Percentiles rank a stretch among this genome's conserved stretches.
These are phyloP conservation scores for Cardamine chenopodiifolia DNA, from an alignment of 345 rosid genomes.

Conservation along the genomic window DNA sequence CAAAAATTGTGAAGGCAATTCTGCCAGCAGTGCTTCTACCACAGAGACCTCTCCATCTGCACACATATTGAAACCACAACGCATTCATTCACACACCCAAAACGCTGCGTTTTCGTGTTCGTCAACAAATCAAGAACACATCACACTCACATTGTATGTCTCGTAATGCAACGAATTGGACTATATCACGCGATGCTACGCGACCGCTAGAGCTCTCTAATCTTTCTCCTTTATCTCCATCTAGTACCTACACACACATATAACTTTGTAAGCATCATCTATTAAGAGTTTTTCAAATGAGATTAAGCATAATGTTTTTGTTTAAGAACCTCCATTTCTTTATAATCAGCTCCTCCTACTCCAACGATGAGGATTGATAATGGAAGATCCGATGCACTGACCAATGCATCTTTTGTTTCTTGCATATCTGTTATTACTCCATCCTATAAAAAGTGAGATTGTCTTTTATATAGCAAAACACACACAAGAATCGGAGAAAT, in stretches of 20 bases:
- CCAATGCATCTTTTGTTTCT: constrained; percentile 90
- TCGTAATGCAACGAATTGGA: constrained; percentile 85
- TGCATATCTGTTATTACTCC: constrained; percentile 97
- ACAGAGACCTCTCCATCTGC: constrained; percentile 83
- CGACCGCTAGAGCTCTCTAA: constrained; percentile 85
- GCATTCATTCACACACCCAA: not conserved
- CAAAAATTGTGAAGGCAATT: constrained; percentile 84
- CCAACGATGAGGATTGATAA: constrained; percentile 91
- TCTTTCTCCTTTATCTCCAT: constrained; percentile 88
- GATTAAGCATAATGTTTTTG: not conserved
- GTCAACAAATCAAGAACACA: not conserved
- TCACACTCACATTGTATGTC: constrained; percentile 69
- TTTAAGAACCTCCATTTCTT: constrained; percentile 88
- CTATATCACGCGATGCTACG: constrained; percentile 89
- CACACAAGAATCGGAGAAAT: not conserved
- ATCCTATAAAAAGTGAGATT: constrained; percentile 50
- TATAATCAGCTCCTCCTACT: constrained; percentile 98
- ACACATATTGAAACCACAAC: not conserved
- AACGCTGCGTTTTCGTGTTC: not conserved
- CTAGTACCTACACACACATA: constrained; percentile 58
- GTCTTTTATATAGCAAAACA: constrained; percentile 1
- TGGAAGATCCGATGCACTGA: constrained; percentile 91
- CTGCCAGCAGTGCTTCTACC: constrained; percentile 81
- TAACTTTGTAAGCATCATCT: constrained; percentile 1
- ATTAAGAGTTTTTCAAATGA: not conserved